phyloP scores from a whole-genome alignment of 306 rosid species.

The Casuarina equisetifolia region DNA sequence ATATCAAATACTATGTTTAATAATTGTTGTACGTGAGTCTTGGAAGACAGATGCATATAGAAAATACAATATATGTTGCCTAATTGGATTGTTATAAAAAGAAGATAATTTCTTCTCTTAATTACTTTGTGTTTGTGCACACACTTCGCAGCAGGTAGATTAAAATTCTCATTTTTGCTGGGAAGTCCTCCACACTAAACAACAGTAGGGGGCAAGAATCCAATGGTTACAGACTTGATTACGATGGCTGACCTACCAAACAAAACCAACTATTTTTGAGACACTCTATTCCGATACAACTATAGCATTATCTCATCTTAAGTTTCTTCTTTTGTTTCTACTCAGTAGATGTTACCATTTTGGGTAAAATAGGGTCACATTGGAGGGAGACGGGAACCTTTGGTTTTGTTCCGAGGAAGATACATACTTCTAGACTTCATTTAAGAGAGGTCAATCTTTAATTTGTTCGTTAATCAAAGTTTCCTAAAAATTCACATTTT shows the following conservation, averaged over 20 bases:
- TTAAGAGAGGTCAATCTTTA: too few relatives aligned
- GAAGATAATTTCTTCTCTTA: not conserved
- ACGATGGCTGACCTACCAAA: not conserved
- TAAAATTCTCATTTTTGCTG: not conserved
- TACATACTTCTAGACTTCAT: too few relatives aligned
- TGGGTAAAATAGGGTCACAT: too few relatives aligned
- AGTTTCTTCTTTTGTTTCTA: not conserved
- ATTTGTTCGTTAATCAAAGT: too few relatives aligned
- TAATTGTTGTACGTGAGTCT: conserved; percentile 17
- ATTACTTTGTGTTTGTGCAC: not conserved
- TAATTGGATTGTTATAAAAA: not conserved
- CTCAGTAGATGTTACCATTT: too few relatives aligned
- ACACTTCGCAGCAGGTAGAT: not conserved
- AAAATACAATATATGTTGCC: not conserved
- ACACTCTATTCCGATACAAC: not conserved
- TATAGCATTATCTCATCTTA: not conserved
- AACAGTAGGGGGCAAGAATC: not conserved
- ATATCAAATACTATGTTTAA: conserved; percentile 11
- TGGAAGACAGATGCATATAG: conserved; percentile 14
- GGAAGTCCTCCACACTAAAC: not conserved
- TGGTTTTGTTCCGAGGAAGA: too few relatives aligned
- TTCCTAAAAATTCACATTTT: too few relatives aligned
- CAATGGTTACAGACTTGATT: not conserved
- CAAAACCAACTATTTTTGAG: not conserved
- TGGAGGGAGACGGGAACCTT: too few relatives aligned